Evolutionary conservation across 345 rosid species (phyloP).

Genomic region (Populus nigra): DNA sequence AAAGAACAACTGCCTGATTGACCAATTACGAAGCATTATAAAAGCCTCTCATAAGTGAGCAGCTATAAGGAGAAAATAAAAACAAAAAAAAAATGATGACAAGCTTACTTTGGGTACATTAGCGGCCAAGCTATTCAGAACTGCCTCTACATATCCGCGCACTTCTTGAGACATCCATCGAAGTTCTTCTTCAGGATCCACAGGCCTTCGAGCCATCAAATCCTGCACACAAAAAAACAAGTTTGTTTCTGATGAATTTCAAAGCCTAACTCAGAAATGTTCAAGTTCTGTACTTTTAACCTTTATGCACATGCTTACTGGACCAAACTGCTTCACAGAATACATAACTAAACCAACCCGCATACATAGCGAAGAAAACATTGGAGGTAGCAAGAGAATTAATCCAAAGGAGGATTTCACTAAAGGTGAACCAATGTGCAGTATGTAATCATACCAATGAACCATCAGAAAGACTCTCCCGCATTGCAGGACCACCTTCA

Average conservation of each 20-base stretch:
- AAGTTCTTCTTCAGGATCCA: constrained; percentile 97
- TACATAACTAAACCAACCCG: background rate
- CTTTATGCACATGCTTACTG: background rate
- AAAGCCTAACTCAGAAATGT: background rate
- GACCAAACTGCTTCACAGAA: background rate
- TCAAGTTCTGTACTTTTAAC: background rate
- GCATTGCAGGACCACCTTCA: constrained; percentile 39
- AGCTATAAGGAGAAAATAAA: background rate
- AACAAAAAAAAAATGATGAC: background rate
- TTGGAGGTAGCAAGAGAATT: background rate
- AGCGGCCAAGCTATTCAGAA: constrained; percentile 95
- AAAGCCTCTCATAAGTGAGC: background rate
- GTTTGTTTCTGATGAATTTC: background rate
- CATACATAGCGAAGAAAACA: background rate
- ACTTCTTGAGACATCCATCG: constrained; percentile 99
- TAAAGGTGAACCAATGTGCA: background rate
- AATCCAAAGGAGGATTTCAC: background rate
- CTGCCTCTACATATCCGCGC: constrained; percentile 96
- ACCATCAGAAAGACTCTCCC: constrained; percentile 93
- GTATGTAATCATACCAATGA: constrained; percentile 67
- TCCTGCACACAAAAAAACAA: constrained; percentile 41
- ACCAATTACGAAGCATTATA: constrained; percentile 14
- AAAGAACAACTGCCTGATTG: constrained; percentile 92
- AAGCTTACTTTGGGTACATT: constrained; percentile 82
- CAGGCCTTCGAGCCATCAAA: constrained; percentile 82